Evolutionary conservation across 2,329 filamentous ascomycete species (phyloP).

Genomic region (Fusarium buxicola): DNA sequence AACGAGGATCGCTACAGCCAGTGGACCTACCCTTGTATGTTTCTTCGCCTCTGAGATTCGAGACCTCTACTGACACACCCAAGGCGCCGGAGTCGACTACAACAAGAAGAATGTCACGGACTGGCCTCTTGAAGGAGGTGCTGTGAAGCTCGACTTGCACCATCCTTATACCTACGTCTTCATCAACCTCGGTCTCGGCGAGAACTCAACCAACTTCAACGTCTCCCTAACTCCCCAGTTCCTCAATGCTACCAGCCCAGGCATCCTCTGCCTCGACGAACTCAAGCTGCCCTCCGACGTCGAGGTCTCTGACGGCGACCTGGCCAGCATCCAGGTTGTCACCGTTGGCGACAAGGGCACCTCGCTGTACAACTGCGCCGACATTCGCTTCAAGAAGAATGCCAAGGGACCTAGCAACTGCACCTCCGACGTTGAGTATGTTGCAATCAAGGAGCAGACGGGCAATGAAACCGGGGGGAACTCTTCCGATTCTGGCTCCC

Average conservation of each 20-base stretch:
- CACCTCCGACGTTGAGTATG: conserved; percentile 57
- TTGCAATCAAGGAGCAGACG: conserved; percentile 48
- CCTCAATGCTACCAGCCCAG: conserved; percentile 69
- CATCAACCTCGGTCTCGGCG: conserved; percentile 64
- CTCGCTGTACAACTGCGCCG: conserved; percentile 80
- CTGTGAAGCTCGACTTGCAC: conserved; percentile 61
- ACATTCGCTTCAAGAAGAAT: conserved; percentile 72
- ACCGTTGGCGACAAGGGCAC: conserved; percentile 68
- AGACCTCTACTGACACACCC: conserved; percentile 7
- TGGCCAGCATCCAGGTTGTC: conserved; percentile 76
- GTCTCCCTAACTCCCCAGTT: conserved; percentile 71
- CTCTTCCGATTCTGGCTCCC: conserved; percentile 32
- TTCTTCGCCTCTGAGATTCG: background rate
- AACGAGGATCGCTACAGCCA: conserved; percentile 58
- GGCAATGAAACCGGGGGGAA: conserved; percentile 34
- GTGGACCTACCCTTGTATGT: conserved; percentile 64
- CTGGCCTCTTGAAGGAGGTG: conserved; percentile 64
- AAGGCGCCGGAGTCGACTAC: conserved; percentile 62
- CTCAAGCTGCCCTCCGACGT: conserved; percentile 63
- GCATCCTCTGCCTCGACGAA: conserved; percentile 73
- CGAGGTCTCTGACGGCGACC: conserved; percentile 68
- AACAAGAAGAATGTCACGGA: conserved; percentile 60
- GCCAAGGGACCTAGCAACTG: conserved; percentile 58
- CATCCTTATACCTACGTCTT: conserved; percentile 65
- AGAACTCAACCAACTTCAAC: conserved; percentile 72